Percentiles rank a stretch among this genome's conserved stretches.
Conservation (phyloP, 495 filamentous ascomycete genomes). For the Penicillium angulare region DNA sequence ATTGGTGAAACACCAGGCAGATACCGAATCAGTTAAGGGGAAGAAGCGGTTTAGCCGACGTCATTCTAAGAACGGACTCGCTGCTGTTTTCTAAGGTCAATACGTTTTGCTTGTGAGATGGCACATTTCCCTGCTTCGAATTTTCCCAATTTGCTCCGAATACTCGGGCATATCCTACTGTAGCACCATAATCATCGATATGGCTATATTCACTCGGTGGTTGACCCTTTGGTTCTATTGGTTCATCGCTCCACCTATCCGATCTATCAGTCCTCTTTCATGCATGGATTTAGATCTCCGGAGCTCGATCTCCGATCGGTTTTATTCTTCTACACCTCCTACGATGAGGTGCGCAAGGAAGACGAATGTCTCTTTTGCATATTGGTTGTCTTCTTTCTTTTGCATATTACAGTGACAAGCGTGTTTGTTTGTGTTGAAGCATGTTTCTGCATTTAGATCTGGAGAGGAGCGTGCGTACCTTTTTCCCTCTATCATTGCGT, state of each 20-base stretch:
- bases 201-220: too few species aligned
- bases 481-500: conserved; percentile 14
- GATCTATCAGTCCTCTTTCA: too few species aligned
- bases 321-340: not conserved
- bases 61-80: conserved; percentile 85
- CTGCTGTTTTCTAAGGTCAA: conserved; percentile 65
- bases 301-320: not conserved
- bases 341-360: not conserved
- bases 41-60: conserved; percentile 85
- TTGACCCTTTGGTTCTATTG: too few species aligned
- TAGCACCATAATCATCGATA: not conserved
- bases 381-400: conserved; percentile 28
- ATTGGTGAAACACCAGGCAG: conserved; percentile 48
- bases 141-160: not conserved
- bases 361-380: conserved; percentile 22
- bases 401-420: conserved; percentile 46
- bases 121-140: conserved; percentile 4
- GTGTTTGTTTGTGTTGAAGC: conserved; percentile 26
- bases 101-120: not conserved
- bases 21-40: conserved; percentile 57
- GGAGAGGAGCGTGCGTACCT: conserved; percentile 37
- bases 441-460: conserved; percentile 44
- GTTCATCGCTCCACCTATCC: too few species aligned
- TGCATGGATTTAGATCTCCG: too few species aligned
- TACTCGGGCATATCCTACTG: not conserved